phyloP scores from a whole-genome alignment of 2,329 filamentous ascomycete species.

The Pseudovirgaria hyperparasitica region DNA sequence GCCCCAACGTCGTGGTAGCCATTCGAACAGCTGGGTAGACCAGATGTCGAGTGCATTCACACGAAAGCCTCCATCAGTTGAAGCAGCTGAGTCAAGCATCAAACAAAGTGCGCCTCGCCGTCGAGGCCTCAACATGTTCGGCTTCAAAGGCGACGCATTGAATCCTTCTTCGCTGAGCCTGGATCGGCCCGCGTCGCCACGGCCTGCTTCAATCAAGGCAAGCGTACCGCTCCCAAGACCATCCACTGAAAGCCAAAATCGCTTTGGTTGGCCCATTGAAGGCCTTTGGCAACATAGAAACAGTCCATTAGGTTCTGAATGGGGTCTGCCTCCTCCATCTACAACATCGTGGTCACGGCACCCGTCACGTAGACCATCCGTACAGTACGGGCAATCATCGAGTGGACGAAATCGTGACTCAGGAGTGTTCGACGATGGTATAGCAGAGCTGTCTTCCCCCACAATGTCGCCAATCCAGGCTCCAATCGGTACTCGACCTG shows the following conservation, averaged over 20 bases:
- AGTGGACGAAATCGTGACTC: conserved; percentile 45
- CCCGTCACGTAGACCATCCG: conserved; percentile 67
- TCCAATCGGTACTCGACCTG: conserved; percentile 69
- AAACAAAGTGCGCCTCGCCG: conserved; percentile 29
- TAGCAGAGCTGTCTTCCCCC: conserved; percentile 34
- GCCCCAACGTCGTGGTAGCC: conserved; percentile 42
- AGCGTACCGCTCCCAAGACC: conserved; percentile 22
- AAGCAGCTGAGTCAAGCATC: conserved; percentile 16
- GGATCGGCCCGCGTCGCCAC: conserved; percentile 37
- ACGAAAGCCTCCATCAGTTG: conserved; percentile 25
- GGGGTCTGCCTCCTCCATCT: conserved; percentile 22
- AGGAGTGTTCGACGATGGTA: conserved; percentile 35
- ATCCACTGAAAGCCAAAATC: conserved; percentile 24
- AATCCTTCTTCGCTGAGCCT: conserved; percentile 25
- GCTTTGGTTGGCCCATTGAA: conserved; percentile 23
- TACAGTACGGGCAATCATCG: conserved; percentile 65
- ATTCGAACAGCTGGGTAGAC: conserved; percentile 44
- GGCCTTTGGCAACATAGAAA: conserved; percentile 26
- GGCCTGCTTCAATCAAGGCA: conserved; percentile 57
- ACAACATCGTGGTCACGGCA: conserved; percentile 55
- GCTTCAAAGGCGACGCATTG: conserved; percentile 40
- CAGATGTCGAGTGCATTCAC: conserved; percentile 22
- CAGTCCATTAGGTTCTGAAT: conserved; percentile 29
- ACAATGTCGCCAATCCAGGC: conserved; percentile 43
- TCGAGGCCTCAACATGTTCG: conserved; percentile 37